Evolutionary conservation across 2,329 filamentous ascomycete genomes (phyloP).

Genomic region (Colletotrichum lini): DNA sequence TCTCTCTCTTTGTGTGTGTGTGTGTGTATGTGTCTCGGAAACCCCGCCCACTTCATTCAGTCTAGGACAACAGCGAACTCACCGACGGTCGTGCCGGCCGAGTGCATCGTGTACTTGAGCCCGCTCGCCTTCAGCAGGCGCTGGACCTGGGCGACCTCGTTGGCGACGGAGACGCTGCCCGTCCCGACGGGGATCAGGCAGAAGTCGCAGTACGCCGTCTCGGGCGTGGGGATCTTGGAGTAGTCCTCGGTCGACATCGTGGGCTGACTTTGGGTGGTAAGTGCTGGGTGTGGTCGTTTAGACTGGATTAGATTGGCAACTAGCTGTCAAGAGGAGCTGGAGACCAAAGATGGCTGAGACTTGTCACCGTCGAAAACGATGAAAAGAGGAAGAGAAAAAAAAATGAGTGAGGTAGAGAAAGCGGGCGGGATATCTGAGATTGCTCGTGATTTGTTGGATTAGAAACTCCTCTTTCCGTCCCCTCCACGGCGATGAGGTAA

Average conservation of each 20-base stretch:
- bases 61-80: conserved; percentile 51
- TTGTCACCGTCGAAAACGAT: neutral
- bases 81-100: conserved; percentile 94
- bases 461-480: neutral
- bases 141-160: conserved; percentile 91
- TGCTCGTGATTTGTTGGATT: neutral
- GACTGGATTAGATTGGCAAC: too few relatives aligned
- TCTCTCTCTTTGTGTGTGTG: too few relatives aligned
- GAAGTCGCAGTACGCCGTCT: conserved; percentile 88
- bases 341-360: too few relatives aligned
- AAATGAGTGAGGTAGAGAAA: neutral
- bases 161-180: conserved; percentile 79
- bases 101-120: conserved; percentile 90
- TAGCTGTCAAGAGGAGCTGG: neutral
- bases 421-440: neutral
- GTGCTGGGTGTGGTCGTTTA: neutral
- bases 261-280: neutral
- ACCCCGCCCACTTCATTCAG: too few relatives aligned
- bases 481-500: neutral
- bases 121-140: conserved; percentile 85
- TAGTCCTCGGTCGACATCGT: conserved; percentile 58
- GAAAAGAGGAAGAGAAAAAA: too few relatives aligned
- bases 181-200: conserved; percentile 94
- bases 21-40: neutral
- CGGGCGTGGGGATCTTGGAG: conserved; percentile 73